phyloP scores from a whole-genome alignment of 2,329 filamentous ascomycete species.

The Phyllosticta citriasiana region DNA sequence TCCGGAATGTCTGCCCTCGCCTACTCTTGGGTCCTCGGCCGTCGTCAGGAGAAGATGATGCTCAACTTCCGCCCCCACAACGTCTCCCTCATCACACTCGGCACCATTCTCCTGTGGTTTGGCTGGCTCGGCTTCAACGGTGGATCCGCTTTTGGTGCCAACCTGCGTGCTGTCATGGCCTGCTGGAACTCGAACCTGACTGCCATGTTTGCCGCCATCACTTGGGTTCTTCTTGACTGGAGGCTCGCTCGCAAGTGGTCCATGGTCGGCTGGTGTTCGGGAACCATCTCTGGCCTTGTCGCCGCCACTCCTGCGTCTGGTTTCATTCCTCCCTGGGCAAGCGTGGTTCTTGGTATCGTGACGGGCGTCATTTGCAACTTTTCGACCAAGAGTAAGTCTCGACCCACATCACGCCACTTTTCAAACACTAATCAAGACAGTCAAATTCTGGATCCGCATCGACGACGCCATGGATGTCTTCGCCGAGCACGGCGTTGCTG shows the following conservation, averaged over 20 bases:
- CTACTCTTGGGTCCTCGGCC: slow-evolving; percentile 91
- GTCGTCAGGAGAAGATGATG: slow-evolving; percentile 99
- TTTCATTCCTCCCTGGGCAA: slow-evolving; percentile 61
- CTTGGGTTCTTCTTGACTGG: slow-evolving; percentile 94
- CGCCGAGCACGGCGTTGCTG: slow-evolving; percentile 78
- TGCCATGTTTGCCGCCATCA: slow-evolving; percentile 82
- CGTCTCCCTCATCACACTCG: slow-evolving; percentile 86
- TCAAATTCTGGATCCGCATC: slow-evolving; percentile 66
- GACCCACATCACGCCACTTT: neutral
- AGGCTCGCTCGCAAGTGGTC: slow-evolving; percentile 91
- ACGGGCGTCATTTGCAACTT: slow-evolving; percentile 70
- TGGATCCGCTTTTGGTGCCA: slow-evolving; percentile 86
- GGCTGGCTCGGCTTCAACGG: slow-evolving; percentile 99
- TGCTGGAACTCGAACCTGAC: slow-evolving; percentile 97
- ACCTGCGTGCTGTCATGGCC: slow-evolving; percentile 87
- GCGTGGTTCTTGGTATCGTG: slow-evolving; percentile 49
- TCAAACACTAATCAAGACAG: slow-evolving; percentile 25
- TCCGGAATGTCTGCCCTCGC: slow-evolving; percentile 89
- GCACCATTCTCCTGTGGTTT: slow-evolving; percentile 94
- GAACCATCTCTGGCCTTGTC: slow-evolving; percentile 76
- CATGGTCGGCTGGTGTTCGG: slow-evolving; percentile 87
- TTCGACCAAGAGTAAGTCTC: slow-evolving; percentile 67
- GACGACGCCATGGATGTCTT: slow-evolving; percentile 88
- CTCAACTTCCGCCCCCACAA: slow-evolving; percentile 95
- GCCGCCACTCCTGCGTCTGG: slow-evolving; percentile 79